Evolutionary conservation across 129 eudicot species (phyloP).

Genomic region (Artemisia annua): DNA sequence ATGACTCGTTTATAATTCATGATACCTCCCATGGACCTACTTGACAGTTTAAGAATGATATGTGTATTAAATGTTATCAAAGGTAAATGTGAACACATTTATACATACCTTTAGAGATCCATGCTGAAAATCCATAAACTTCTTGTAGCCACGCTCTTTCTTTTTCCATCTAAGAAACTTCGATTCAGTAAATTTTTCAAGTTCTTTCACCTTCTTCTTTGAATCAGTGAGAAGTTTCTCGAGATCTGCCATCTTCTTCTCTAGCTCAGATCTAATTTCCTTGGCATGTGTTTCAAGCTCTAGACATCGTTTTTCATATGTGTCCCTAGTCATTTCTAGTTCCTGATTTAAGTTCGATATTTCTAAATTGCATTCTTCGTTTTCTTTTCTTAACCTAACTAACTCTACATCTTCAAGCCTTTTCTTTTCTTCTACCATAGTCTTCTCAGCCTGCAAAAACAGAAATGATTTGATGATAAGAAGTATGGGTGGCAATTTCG

Average conservation of each 20-base stretch:
- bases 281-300: conserved; percentile 48
- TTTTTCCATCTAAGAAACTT: conserved; percentile 58
- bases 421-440: conserved; percentile 61
- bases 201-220: conserved; percentile 63
- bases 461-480: neutral
- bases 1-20: no score
- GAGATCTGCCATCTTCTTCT: conserved; percentile 58
- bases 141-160: conserved; percentile 62
- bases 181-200: conserved; percentile 61
- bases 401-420: conserved; percentile 53
- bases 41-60: neutral
- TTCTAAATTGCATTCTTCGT: conserved; percentile 41
- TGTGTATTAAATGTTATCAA: conserved; percentile 1
- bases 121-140: conserved; percentile 59
- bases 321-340: conserved; percentile 33
- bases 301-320: conserved; percentile 41
- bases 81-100: neutral
- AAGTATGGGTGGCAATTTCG: neutral
- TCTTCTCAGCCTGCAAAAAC: conserved; percentile 57
- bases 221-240: conserved; percentile 52
- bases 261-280: conserved; percentile 48
- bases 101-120: conserved; percentile 60
- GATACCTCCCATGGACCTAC: neutral
- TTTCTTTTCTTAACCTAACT: conserved; percentile 53
- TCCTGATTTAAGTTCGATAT: conserved; percentile 45